Percentiles rank a stretch among this genome's conserved stretches.
Conservation (phyloP, 176 grass and related monocot species). For the Raddia guianensis region DNA sequence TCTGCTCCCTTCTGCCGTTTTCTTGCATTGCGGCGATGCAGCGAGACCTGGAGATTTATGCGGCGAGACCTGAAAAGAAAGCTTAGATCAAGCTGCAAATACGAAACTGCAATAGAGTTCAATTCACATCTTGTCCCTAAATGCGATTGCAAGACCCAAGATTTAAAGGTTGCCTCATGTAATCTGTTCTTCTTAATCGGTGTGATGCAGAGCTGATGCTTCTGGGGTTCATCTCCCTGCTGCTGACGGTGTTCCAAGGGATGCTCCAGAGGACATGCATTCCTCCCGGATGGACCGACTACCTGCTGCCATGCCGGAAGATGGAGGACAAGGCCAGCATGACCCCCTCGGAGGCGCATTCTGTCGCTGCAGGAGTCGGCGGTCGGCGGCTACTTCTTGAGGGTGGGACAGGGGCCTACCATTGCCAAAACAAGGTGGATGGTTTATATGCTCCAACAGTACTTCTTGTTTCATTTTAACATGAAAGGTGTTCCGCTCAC, state of each 20-base stretch:
- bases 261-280: constrained; percentile 74
- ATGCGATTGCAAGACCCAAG: background rate
- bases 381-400: constrained; percentile 55
- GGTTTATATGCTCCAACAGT: background rate
- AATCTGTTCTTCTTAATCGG: background rate
- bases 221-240: constrained; percentile 92
- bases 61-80: too few relatives aligned
- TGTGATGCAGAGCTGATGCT: constrained; percentile 84
- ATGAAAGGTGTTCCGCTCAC: too few relatives aligned
- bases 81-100: background rate
- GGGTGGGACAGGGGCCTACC: constrained; percentile 10
- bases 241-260: constrained; percentile 83
- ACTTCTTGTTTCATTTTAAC: background rate
- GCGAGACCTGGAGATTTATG: background rate
- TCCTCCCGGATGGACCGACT: constrained; percentile 55
- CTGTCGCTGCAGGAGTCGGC: constrained; percentile 28
- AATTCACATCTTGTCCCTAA: background rate
- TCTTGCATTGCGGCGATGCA: background rate
- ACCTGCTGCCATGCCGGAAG: constrained; percentile 75
- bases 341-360: constrained; percentile 23
- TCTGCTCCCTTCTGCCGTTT: background rate
- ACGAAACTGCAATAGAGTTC: background rate
- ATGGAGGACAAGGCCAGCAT: background rate
- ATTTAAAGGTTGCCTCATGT: background rate
- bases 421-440: constrained; percentile 62